These are phyloP conservation scores for Rhizoclosmatium hyalinum DNA, from an alignment of 371 early-diverging fungal species.

Conservation along the genomic window DNA sequence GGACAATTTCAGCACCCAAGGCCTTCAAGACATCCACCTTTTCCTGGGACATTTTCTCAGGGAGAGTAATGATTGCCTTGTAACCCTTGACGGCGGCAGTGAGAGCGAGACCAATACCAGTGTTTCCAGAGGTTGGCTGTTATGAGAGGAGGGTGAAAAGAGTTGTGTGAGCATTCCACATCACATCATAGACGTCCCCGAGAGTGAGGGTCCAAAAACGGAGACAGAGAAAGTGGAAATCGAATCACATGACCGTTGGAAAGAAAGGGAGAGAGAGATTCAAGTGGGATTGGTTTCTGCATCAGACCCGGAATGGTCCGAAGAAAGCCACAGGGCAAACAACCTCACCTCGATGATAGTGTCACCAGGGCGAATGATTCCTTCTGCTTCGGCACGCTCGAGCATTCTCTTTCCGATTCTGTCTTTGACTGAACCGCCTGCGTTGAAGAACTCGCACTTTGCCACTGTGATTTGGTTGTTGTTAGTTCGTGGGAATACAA, in stretches of 20 bases:
- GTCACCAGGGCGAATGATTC: slow-evolving; percentile 84
- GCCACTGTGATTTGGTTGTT: slow-evolving; percentile 69
- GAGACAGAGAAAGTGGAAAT: slow-evolving; percentile 19
- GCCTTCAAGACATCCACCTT: slow-evolving; percentile 97
- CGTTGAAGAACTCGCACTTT: slow-evolving; percentile 97
- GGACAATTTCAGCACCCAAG: slow-evolving; percentile 95
- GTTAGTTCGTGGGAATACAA: neutral
- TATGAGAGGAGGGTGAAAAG: neutral
- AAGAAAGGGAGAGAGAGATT: neutral
- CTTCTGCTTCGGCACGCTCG: slow-evolving; percentile 91
- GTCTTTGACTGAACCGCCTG: slow-evolving; percentile 98
- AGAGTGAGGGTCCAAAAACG: too few relatives aligned
- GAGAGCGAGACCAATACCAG: slow-evolving; percentile 89
- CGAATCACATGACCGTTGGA: neutral
- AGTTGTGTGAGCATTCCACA: too few relatives aligned
- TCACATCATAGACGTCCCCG: too few relatives aligned
- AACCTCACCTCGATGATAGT: slow-evolving; percentile 83
- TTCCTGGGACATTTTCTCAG: slow-evolving; percentile 98
- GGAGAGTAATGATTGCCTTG: slow-evolving; percentile 93
- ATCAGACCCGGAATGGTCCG: too few relatives aligned
- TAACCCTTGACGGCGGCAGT: slow-evolving; percentile 97
- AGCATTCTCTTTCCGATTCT: slow-evolving; percentile 95
- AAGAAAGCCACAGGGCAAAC: too few relatives aligned
- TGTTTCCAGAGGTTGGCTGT: slow-evolving; percentile 94
- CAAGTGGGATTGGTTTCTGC: too few relatives aligned